These are phyloP conservation scores for Fusarium burgessii DNA, from an alignment of 2,329 filamentous ascomycete species.

Conservation along the genomic window DNA sequence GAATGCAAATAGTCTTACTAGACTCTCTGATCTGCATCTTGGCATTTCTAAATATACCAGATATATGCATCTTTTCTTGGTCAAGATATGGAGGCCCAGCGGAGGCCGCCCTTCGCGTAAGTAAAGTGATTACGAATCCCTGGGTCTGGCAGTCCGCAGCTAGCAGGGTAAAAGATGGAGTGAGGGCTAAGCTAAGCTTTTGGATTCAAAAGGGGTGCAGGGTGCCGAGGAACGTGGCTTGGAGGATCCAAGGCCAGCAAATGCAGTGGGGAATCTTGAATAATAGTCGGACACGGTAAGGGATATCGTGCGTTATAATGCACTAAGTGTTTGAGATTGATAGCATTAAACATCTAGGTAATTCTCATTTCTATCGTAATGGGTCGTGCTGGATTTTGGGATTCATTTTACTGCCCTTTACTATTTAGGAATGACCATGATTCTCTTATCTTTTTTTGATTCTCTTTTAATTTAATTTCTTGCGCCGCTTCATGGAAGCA, in stretches of 20 bases:
- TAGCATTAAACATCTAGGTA: slow-evolving; percentile 3
- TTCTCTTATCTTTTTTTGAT: slow-evolving; percentile 5
- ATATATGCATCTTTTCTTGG: slow-evolving; percentile 4
- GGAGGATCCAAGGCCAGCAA: slow-evolving; percentile 8
- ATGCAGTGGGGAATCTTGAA: slow-evolving; percentile 22
- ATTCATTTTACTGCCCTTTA: neutral
- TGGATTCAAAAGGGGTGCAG: slow-evolving; percentile 18
- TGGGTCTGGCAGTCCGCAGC: slow-evolving; percentile 13
- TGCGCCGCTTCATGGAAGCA: slow-evolving; percentile 2
- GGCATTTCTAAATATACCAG: slow-evolving; percentile 40
- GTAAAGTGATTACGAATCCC: slow-evolving; percentile 37
- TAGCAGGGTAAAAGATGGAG: slow-evolving; percentile 28
- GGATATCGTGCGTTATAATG: slow-evolving; percentile 7
- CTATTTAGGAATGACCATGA: neutral
- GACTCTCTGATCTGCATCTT: slow-evolving; percentile 35
- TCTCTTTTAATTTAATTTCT: slow-evolving; percentile 7
- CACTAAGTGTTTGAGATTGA: slow-evolving; percentile 32
- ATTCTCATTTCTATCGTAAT: slow-evolving; percentile 6
- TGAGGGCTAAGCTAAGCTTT: slow-evolving; percentile 35
- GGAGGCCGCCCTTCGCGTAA: slow-evolving; percentile 32
- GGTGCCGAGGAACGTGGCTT: slow-evolving; percentile 8
- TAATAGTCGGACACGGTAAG: slow-evolving; percentile 2
- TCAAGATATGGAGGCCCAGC: slow-evolving; percentile 33
- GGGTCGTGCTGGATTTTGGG: neutral
- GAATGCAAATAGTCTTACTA: slow-evolving; percentile 20